Base-by-base conservation (phyloP, 2,329 filamentous ascomycete species). In the Alternaria postmessia region DNA sequence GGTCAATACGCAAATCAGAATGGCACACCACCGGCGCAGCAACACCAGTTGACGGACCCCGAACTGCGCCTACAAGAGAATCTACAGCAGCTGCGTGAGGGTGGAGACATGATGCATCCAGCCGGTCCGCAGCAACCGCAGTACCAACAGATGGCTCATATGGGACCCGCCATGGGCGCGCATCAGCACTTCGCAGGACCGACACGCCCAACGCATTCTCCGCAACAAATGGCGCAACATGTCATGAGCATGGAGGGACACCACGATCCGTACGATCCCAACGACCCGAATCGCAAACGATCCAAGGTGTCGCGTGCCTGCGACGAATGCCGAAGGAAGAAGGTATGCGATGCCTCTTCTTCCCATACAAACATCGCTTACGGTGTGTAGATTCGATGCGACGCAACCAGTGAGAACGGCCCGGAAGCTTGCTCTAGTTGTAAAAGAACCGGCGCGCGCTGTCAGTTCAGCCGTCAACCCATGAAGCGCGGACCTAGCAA, bases 401-500 rank as follows among this genome's bases (percentile, higher is more conserved):
- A 79, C 57, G 77, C 78, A 26, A 79, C 78, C 9, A 75, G 72
- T 46, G 77, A 80, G 51, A 79, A 79, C 34, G 78, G 76, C 1
- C 76, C 78, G 14, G 76, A 78, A 63, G 71, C 78, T 32, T 80
- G 77, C 58, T 79, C 77, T 22, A 78, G 76, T 53, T 80, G 78
- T 54, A 79, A 79, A 62, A 68, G 76, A 44, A 79, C 78, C 1
- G 76, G 76, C 3, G 75, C 76, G 18, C 70, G 74, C n/a, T 80
- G 78, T 48, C 78, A 78, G 51, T 80, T 79, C 54, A 79, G 77
- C 51, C 69, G 78, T 53, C 77, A 79, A 56, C 77, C 77, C 2
- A 78, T 79, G 76, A 80, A 80, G 64, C 75, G 78, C 38, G 78
- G 78, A 4, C 78, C 78, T 11, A 79, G 77, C 64, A 80, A 79